Conservation (phyloP, 169 alveolate genomes). For the Eimeria brunetti region DNA sequence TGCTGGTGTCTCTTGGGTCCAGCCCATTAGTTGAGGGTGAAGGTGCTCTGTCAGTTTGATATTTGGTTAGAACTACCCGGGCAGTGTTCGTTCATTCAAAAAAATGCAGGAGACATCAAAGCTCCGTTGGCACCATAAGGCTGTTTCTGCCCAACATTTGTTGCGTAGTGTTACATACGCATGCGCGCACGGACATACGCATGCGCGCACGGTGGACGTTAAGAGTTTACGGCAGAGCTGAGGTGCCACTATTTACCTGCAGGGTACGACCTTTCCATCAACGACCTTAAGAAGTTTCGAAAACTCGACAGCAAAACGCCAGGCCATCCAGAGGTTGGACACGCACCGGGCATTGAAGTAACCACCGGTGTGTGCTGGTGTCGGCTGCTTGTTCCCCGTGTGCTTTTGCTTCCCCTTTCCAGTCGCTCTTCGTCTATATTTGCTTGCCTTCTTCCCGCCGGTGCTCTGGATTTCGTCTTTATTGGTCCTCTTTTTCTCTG, state of each 20-base stretch:
- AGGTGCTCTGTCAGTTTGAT: neutral
- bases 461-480: neutral
- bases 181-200: neutral
- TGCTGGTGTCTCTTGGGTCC: neutral
- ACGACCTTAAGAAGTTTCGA: constrained; percentile 86
- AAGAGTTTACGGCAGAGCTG: neutral
- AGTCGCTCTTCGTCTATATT: neutral
- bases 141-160: neutral
- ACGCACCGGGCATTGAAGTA: constrained; percentile 78
- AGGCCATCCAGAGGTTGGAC: constrained; percentile 88
- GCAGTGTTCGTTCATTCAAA: neutral
- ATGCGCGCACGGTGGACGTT: too few relatives aligned
- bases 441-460: neutral
- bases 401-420: neutral
- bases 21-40: neutral
- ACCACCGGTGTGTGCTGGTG: constrained; percentile 56
- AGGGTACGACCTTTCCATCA: constrained; percentile 84
- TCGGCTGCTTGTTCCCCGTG: neutral
- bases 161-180: neutral
- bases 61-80: neutral
- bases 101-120: neutral
- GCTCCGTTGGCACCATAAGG: neutral
- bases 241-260: neutral
- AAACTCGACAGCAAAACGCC: constrained; percentile 87
- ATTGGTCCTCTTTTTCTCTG: neutral